A percentile compares a stretch with the other conserved stretches of the same genome.
phyloP scores from a whole-genome alignment of 371 early-diverging fungal genomes.

The Rhizomucor miehei region DNA sequence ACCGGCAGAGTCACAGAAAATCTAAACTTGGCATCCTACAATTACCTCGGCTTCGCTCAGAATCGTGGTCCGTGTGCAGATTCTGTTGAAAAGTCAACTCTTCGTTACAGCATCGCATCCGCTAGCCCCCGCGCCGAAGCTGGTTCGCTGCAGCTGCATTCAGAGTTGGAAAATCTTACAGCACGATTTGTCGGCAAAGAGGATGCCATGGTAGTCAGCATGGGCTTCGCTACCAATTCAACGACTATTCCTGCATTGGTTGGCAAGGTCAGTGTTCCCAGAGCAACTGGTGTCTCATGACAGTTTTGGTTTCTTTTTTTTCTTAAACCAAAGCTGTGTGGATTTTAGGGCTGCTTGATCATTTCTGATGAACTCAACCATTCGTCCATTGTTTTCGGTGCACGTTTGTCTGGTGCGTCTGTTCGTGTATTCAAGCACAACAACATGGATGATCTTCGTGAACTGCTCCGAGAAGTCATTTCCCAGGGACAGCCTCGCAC shows the following conservation, averaged over 20 bases:
- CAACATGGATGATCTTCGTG: slow-evolving; percentile 78
- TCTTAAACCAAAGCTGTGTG: no score
- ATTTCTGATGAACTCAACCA: slow-evolving; percentile 99
- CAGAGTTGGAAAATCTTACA: slow-evolving; percentile 88
- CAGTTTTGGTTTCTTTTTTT: no score
- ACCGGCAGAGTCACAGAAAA: slow-evolving; percentile 82
- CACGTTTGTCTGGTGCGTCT: slow-evolving; percentile 91
- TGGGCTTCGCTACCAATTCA: slow-evolving; percentile 99
- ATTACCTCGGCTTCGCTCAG: slow-evolving; percentile 99
- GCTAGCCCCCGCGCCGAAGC: slow-evolving; percentile 74
- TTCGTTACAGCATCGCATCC: slow-evolving; percentile 63
- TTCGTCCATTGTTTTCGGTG: slow-evolving; percentile 94
- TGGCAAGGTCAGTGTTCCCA: slow-evolving; percentile 16
- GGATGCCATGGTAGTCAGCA: slow-evolving; percentile 91
- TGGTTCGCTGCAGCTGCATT: slow-evolving; percentile 64
- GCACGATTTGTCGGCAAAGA: slow-evolving; percentile 97
- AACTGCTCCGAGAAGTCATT: slow-evolving; percentile 87
- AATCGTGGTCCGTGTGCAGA: slow-evolving; percentile 91
- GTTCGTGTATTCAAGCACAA: slow-evolving; percentile 99
- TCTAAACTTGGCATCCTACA: slow-evolving; percentile 99
- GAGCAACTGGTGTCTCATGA: no score
- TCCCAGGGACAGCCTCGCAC: slow-evolving; percentile 91
- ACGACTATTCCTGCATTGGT: slow-evolving; percentile 95
- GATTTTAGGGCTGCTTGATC: slow-evolving; percentile 76
- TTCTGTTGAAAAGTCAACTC: slow-evolving; percentile 75